Evolutionary conservation across 768 basidiomycete genomes (phyloP).

Genomic region (Leccinellum albellum): DNA sequence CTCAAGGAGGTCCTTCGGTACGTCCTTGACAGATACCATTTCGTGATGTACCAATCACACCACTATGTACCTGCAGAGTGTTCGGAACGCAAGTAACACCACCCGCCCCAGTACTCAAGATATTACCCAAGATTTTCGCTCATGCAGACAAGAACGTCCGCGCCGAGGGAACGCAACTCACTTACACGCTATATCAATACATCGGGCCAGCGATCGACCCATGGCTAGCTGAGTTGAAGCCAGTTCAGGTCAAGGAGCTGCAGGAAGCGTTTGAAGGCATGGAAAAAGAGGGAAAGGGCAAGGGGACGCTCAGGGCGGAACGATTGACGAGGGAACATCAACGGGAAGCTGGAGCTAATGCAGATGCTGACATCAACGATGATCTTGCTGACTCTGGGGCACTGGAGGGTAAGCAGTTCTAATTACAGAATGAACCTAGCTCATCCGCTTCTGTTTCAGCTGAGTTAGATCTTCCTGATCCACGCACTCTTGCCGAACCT

Average conservation of each 20-base stretch:
- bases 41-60: not conserved
- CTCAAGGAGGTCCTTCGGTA: conserved; percentile 85
- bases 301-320: conserved; percentile 75
- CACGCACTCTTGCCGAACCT: conserved; percentile 74
- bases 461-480: conserved; percentile 65
- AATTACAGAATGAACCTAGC: not conserved
- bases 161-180: conserved; percentile 79
- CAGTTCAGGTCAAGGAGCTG: conserved; percentile 94
- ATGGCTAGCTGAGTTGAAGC: conserved; percentile 86
- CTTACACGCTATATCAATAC: conserved; percentile 77
- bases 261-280: conserved; percentile 84
- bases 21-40: conserved; percentile 23
- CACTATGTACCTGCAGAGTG: conserved; percentile 39
- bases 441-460: conserved; percentile 7
- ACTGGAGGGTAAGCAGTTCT: conserved; percentile 44
- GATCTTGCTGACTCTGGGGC: conserved; percentile 43
- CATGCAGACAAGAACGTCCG: conserved; percentile 96
- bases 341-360: conserved; percentile 59
- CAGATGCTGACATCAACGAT: conserved; percentile 32
- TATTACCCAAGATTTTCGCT: conserved; percentile 87
- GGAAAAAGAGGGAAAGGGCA: conserved; percentile 83
- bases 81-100: conserved; percentile 79
- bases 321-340: conserved; percentile 74
- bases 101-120: conserved; percentile 77
- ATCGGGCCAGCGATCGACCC: conserved; percentile 82